Evolutionary conservation across 768 basidiomycete genomes (phyloP), one percentile per base, ranked within the genome.

Genomic region (Naganishia friedmannii): DNA sequence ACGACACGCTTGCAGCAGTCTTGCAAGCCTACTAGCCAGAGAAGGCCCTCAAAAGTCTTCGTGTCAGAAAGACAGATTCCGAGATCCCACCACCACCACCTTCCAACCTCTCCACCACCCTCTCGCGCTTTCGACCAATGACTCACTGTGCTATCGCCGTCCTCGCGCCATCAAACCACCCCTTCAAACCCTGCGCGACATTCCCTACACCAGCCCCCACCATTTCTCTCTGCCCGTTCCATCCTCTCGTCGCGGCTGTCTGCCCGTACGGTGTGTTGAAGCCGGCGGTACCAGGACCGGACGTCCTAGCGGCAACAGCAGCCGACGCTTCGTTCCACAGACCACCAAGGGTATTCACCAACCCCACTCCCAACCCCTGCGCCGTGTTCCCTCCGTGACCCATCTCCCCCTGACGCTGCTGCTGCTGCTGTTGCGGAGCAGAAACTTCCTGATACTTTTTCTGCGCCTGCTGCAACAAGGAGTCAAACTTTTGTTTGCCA

Each of bases 401-500:
- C 26, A 17, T 42, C 3, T 34, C 39, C 8, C 46, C 53, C 54
- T 42, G 42, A 29, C 72, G 67, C 28, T 58, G 67, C 65, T 77
- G 75, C 9, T 65, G 57, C 7, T 37, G 4, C 34, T 37, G 4
- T 12, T 72, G 70, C 67, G 79, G 23, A 1, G 29, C 37, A 26
- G 60, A 63, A 2, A 76, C 78, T 28, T 81, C 80, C 23, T 75
- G 66, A 53, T 77, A 78, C 58, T 77, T 79, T 28, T 75, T 66
- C 70, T 75, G 76, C 8, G 80, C 80, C 31, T 72, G 74, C 13
- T 69, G 70, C 29, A 78, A 68, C 15, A 81, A 65, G n/a, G 75
- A 77, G 46, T 74, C 77, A 73, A 81, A 76, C 19, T 78, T 81
- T 32, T 79, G 76, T 73, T 78, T 78, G 7, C 77, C 80, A 58